phyloP scores from a whole-genome alignment of 257 asterid species.

The Verbascum thapsus region DNA sequence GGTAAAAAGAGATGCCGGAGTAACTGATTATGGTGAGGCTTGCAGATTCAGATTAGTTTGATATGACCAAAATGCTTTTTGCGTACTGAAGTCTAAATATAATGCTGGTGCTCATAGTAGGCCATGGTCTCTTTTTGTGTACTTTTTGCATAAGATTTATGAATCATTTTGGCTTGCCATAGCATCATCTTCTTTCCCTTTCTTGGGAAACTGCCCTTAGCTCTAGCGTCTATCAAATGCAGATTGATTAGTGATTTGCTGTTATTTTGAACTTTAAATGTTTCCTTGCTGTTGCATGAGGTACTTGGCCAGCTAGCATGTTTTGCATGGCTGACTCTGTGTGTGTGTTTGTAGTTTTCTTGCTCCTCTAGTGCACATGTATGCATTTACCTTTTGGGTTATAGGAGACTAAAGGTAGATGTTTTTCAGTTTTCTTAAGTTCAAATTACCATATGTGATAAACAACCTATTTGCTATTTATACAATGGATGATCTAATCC shows the following conservation, averaged over 20 bases:
- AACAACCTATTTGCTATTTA: not conserved
- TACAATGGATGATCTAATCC: not conserved
- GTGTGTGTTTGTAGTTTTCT: not conserved
- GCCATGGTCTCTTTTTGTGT: conserved; percentile 9
- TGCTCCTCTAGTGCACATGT: not conserved
- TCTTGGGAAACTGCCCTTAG: conserved; percentile 2
- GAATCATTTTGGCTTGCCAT: conserved; percentile 3
- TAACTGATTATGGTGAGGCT: conserved; percentile 31
- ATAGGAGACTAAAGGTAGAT: not conserved
- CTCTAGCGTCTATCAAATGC: conserved; percentile 3
- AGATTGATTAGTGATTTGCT: not conserved
- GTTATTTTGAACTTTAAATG: not conserved
- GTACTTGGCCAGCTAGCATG: conserved; percentile 2
- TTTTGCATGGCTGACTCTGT: conserved; percentile 6
- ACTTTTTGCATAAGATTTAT: not conserved
- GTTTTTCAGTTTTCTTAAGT: not conserved
- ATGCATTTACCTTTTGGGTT: conserved; percentile 2
- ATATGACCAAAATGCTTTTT: conserved; percentile 4
- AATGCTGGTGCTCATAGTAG: conserved; percentile 23
- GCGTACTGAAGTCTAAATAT: conserved; percentile 21
- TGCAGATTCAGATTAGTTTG: conserved; percentile 25
- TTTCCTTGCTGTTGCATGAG: not conserved
- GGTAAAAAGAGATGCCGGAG: conserved; percentile 40
- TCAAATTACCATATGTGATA: not conserved
- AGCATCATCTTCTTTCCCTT: not conserved